These are phyloP conservation scores for Nicotiana knightiana DNA, from an alignment of 257 asterid species.

Conservation along the genomic window DNA sequence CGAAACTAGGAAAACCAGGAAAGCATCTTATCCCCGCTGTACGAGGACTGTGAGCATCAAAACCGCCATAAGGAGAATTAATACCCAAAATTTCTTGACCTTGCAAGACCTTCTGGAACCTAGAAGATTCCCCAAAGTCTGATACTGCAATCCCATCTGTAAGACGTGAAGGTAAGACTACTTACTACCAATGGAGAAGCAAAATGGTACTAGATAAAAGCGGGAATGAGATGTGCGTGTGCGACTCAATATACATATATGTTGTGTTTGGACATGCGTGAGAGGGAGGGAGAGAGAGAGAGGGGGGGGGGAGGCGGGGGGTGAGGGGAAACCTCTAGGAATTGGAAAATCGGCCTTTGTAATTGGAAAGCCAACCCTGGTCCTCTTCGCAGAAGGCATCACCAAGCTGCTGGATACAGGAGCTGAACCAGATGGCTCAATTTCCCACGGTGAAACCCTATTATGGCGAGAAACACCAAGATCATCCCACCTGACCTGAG, in stretches of 20 bases:
- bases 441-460: constrained; percentile 98
- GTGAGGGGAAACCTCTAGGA: constrained; percentile 39
- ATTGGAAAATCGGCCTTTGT: constrained; percentile 46
- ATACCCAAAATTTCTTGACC: constrained; percentile 94
- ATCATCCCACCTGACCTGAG: constrained; percentile 97
- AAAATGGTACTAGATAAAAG: background rate
- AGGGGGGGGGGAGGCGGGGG: background rate
- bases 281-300: background rate
- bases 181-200: background rate
- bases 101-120: constrained; percentile 99
- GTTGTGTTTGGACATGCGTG: background rate
- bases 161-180: constrained; percentile 1
- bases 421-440: constrained; percentile 59
- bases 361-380: constrained; percentile 54
- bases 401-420: constrained; percentile 57
- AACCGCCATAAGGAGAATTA: constrained; percentile 37
- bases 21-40: constrained; percentile 41
- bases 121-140: constrained; percentile 66
- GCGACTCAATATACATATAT: background rate
- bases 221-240: background rate
- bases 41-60: constrained; percentile 40
- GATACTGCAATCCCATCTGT: constrained; percentile 62
- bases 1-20: constrained; percentile 33
- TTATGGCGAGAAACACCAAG: constrained; percentile 59
- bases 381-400: constrained; percentile 68